A percentile compares a stretch with the other conserved stretches of the same genome.
phyloP scores from a whole-genome alignment of 805 yeast genomes.

The Kodamaea sagamina region DNA sequence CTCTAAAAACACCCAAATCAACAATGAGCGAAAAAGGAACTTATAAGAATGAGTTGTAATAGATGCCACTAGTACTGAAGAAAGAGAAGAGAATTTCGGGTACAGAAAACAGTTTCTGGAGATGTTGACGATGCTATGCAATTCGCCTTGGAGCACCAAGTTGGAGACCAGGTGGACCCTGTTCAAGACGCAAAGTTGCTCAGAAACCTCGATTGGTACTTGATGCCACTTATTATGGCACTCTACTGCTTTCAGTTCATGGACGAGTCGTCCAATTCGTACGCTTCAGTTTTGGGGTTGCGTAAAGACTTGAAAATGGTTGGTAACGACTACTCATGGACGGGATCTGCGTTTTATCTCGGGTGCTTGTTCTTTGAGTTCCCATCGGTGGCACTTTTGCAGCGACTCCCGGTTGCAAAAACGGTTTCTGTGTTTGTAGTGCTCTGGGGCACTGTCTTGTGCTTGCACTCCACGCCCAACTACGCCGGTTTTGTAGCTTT shows the following conservation, averaged over 20 bases:
- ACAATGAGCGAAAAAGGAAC: too few species aligned
- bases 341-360: conserved; percentile 45
- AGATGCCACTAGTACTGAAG: not conserved
- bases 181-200: conserved; percentile 37
- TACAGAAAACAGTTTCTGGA: conserved; percentile 18
- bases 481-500: conserved; percentile 43
- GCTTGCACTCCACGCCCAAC: conserved; percentile 52
- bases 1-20: too few species aligned
- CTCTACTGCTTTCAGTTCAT: conserved; percentile 56
- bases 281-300: conserved; percentile 56
- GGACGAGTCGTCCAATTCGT: conserved; percentile 58
- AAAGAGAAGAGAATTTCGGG: not conserved
- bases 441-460: conserved; percentile 63
- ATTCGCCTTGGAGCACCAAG: conserved; percentile 31
- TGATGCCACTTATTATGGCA: conserved; percentile 53
- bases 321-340: conserved; percentile 47
- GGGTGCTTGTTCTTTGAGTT: conserved; percentile 64
- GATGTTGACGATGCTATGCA: conserved; percentile 51
- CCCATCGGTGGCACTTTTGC: conserved; percentile 49
- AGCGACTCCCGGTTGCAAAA: conserved; percentile 59
- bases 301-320: conserved; percentile 47
- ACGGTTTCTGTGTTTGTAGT: conserved; percentile 49
- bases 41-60: not conserved
- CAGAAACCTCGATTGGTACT: conserved; percentile 53
- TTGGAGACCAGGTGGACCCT: conserved; percentile 23